Base-by-base conservation (phyloP, 805 yeast genomes). In the Yarrowia sp. region DNA sequence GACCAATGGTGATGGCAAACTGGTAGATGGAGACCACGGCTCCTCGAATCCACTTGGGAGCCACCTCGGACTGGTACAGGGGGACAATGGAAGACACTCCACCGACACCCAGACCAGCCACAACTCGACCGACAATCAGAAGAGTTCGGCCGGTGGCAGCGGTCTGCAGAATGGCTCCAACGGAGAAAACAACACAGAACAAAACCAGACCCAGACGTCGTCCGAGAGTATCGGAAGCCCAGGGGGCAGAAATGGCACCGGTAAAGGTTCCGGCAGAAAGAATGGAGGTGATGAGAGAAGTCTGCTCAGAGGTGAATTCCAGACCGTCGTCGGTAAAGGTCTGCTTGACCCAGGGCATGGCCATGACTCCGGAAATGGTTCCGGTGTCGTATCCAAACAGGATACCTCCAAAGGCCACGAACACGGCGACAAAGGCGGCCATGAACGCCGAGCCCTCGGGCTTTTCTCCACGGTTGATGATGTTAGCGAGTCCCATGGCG, bases 331-430 rank as follows among this genome's bases (percentile, higher is more conserved):
- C 70, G 0, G 94, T 85, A 71, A 91, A 85, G 55, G 83, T 80
- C 1, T 77, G 69, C 47, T 81, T 80, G 49, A 92, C 92, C 74
- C 84, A 90, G 13, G 78, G 72, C 96, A 92, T 91, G 70, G 91
- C 95, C 66, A 89, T 75, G 7, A 92, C 79, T 70, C 91, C 91
- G 75, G 91, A 91, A 64, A 91, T 88, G 56, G 91, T 79, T 1
- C 97, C 97, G 0, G 97, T 92, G 76, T 92, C 97, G 75, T 90
- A 92, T 1, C 97, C 97, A 75, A 89, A 92, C 49, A 92, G 79
- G 75, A 92, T 90, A 0, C 97, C 97, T 34, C 97, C 97, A n/a
- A 90, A 84, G 14, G 97, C 96, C 12, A 95, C 94, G 69, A 91
- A 87, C 24, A 85, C 74, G 69, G 96, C 97, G 4, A 92, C 93